phyloP scores from a whole-genome alignment of 805 yeast species.

The Nakazawaea ernobii region DNA sequence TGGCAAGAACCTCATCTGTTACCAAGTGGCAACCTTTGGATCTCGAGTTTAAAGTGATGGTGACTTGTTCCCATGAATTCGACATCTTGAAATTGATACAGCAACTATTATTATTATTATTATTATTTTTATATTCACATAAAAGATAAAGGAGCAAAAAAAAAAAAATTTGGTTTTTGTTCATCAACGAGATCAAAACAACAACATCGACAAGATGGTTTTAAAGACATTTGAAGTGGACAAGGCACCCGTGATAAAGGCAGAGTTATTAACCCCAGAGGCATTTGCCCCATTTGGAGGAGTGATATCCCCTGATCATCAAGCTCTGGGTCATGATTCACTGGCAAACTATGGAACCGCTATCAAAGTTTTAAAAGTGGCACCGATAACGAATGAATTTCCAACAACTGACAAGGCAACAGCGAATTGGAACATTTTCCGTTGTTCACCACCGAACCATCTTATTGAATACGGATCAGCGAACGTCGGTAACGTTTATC shows the following conservation, averaged over 20 bases:
- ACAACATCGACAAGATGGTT: constrained; percentile 25
- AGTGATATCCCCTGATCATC: constrained; percentile 73
- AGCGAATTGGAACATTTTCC: constrained; percentile 77
- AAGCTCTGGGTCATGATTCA: constrained; percentile 31
- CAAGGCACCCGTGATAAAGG: constrained; percentile 27
- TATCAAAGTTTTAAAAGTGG: constrained; percentile 63
- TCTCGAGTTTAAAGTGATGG: constrained; percentile 49
- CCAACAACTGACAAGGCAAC: constrained; percentile 33
- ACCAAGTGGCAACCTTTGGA: constrained; percentile 66
- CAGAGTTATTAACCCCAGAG: constrained; percentile 60
- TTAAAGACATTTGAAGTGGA: constrained; percentile 32
- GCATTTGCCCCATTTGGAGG: constrained; percentile 67
- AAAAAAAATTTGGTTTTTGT: neutral
- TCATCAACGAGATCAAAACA: neutral
- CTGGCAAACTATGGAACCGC: constrained; percentile 95
- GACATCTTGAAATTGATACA: neutral
- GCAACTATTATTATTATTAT: no score
- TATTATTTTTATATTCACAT: neutral
- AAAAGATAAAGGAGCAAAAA: neutral
- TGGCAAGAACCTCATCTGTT: constrained; percentile 54
- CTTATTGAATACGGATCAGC: constrained; percentile 28
- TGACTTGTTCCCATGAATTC: constrained; percentile 54
- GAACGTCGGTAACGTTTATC: constrained; percentile 26
- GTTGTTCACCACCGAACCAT: constrained; percentile 74
- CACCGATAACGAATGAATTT: constrained; percentile 57